A percentile compares a stretch with the other conserved stretches of the same genome.
Evolutionary conservation across 1,284 basidiomycete genomes (phyloP).

Genomic region (Volvariella surrecta): DNA sequence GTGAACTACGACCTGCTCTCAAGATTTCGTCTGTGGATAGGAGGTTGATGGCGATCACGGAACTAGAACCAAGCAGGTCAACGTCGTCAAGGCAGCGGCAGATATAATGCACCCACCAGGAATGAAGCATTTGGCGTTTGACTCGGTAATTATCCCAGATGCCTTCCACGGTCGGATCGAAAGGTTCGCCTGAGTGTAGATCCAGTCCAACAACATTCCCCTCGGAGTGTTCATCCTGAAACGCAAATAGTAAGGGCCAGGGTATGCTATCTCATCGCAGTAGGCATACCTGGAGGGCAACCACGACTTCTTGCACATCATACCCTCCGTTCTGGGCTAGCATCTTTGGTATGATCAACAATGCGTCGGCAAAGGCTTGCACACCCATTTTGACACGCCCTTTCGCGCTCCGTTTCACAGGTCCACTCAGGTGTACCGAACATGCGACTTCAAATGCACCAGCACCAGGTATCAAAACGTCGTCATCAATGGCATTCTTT

Average conservation of each 20-base stretch:
- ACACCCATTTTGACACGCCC: conserved; percentile 98
- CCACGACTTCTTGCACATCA: conserved; percentile 95
- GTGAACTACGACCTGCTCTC: conserved; percentile 85
- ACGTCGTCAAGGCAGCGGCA: conserved; percentile 10
- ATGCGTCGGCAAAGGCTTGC: conserved; percentile 93
- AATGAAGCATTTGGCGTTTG: conserved; percentile 98
- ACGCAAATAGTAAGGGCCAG: conserved; percentile 6
- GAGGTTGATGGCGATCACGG: conserved; percentile 96
- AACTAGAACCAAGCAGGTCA: conserved; percentile 44
- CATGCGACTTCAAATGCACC: conserved; percentile 98
- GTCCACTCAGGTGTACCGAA: conserved; percentile 73
- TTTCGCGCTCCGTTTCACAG: conserved; percentile 82
- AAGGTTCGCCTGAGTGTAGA: conserved; percentile 90
- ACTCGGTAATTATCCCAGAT: conserved; percentile 99
- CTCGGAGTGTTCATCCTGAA: conserved; percentile 86
- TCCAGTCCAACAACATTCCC: conserved; percentile 90
- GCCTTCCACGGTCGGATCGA: conserved; percentile 92
- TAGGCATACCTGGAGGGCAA: conserved; percentile 69
- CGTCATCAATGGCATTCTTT: conserved; percentile 96
- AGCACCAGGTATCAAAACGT: conserved; percentile 84
- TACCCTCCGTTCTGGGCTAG: conserved; percentile 95
- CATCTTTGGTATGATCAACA: conserved; percentile 95
- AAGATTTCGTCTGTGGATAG: conserved; percentile 95
- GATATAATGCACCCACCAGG: conserved; percentile 52
- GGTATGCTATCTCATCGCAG: conserved; percentile 6